A percentile compares a stretch with the other conserved stretches of the same genome.
These are phyloP conservation scores for Dunaliella primolecta DNA, from an alignment of 139 green algal species.

Conservation along the genomic window DNA sequence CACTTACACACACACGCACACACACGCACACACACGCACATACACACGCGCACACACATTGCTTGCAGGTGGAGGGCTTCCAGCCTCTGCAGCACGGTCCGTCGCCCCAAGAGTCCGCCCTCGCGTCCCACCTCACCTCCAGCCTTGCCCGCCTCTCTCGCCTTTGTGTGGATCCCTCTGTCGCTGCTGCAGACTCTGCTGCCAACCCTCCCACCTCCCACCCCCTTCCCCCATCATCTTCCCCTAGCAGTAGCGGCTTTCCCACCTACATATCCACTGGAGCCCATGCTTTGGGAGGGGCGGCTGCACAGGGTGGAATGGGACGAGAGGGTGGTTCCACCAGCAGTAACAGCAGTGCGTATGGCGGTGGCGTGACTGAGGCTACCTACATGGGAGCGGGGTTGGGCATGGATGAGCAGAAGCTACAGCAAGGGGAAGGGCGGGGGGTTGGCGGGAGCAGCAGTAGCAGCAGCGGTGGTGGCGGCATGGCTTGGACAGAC, in stretches of 20 bases:
- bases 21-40: background rate
- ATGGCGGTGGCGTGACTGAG: too few relatives aligned
- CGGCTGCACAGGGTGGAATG: too few relatives aligned
- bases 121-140: slow-evolving; percentile 47
- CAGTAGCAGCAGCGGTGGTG: background rate
- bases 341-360: too few relatives aligned
- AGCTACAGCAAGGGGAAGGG: too few relatives aligned
- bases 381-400: too few relatives aligned
- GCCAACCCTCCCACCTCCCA: background rate
- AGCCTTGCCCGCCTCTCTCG: slow-evolving; percentile 60
- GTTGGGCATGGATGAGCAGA: too few relatives aligned
- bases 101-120: background rate
- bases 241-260: slow-evolving; percentile 5
- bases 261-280: too few relatives aligned
- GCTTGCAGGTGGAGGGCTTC: slow-evolving; percentile 56
- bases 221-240: background rate
- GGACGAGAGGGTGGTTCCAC: too few relatives aligned
- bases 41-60: background rate
- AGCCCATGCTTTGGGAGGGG: too few relatives aligned
- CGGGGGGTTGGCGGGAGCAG: too few relatives aligned
- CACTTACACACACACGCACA: background rate
- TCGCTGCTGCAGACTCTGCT: background rate
- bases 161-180: slow-evolving; percentile 15
- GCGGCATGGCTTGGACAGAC: slow-evolving; percentile 30
- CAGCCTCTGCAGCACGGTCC: slow-evolving; percentile 62